Evolutionary conservation across 2,329 filamentous ascomycete genomes (phyloP).

Genomic region (Fusarium chlamydosporum): DNA sequence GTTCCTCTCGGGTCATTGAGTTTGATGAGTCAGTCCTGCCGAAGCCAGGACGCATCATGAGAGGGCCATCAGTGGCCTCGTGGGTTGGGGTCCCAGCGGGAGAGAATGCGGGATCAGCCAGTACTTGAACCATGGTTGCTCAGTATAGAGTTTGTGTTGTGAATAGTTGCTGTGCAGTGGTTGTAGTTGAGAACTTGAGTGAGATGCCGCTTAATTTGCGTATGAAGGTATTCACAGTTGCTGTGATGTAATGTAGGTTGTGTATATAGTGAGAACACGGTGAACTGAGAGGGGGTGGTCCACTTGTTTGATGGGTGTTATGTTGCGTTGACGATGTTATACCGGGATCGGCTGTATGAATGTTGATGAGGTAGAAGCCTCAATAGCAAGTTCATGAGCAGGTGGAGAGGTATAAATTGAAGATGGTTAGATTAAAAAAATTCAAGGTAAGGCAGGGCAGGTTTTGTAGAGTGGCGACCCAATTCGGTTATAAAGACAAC

Average conservation of each 20-base stretch:
- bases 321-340: conserved; percentile 46
- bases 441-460: conserved; percentile 9
- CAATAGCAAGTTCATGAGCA: conserved; percentile 51
- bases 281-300: conserved; percentile 25
- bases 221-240: conserved; percentile 17
- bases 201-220: conserved; percentile 14
- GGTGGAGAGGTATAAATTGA: conserved; percentile 39
- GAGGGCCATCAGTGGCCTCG: conserved; percentile 45
- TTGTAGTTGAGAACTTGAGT: conserved; percentile 1
- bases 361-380: conserved; percentile 40
- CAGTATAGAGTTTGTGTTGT: conserved; percentile 1
- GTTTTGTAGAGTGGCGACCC: conserved; percentile 43
- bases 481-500: conserved; percentile 49
- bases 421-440: conserved; percentile 29
- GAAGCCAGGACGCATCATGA: conserved; percentile 44
- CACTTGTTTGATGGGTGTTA: conserved; percentile 23
- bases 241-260: conserved; percentile 12
- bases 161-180: conserved; percentile 12
- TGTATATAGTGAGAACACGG: conserved; percentile 6
- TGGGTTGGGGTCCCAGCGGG: conserved; percentile 45
- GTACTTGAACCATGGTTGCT: conserved; percentile 54
- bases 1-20: conserved; percentile 60
- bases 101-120: conserved; percentile 51
- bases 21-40: conserved; percentile 45
- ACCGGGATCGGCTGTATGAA: conserved; percentile 35